These are phyloP conservation scores for Leccinum subtestaceum DNA, from an alignment of 768 basidiomycete genomes.

Conservation along the genomic window DNA sequence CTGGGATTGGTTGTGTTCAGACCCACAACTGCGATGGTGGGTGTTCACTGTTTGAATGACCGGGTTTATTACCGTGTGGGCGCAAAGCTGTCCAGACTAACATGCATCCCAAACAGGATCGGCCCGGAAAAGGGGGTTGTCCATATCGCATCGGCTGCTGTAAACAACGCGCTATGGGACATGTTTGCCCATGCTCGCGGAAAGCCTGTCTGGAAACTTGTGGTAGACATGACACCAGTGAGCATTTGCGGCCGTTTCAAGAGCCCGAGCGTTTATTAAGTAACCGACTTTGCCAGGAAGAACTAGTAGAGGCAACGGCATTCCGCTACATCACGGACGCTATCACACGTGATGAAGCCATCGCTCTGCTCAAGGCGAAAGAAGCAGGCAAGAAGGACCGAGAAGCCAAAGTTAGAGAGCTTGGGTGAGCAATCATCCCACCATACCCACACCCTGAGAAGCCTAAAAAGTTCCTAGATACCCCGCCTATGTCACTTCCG, in stretches of 20 bases:
- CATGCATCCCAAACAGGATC: slow-evolving; percentile 49
- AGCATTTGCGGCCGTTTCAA: slow-evolving; percentile 4
- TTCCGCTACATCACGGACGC: slow-evolving; percentile 93
- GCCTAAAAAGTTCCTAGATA: slow-evolving; percentile 48
- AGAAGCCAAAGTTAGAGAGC: slow-evolving; percentile 67
- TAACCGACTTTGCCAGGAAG: slow-evolving; percentile 50
- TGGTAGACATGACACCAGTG: slow-evolving; percentile 86
- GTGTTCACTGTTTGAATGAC: not conserved
- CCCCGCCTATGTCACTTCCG: slow-evolving; percentile 92
- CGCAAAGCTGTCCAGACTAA: not conserved
- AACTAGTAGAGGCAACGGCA: slow-evolving; percentile 69
- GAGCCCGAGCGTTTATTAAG: not conserved
- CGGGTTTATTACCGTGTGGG: not conserved
- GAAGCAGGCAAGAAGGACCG: slow-evolving; percentile 76
- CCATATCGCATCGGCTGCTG: slow-evolving; percentile 83
- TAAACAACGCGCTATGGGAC: slow-evolving; percentile 94
- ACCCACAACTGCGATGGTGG: slow-evolving; percentile 89
- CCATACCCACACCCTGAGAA: not conserved
- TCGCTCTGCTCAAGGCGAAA: slow-evolving; percentile 75
- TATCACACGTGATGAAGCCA: slow-evolving; percentile 87
- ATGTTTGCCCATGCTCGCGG: slow-evolving; percentile 76
- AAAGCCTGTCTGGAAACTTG: slow-evolving; percentile 93
- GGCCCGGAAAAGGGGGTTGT: slow-evolving; percentile 97
- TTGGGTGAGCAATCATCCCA: slow-evolving; percentile 47
- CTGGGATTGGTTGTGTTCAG: slow-evolving; percentile 83